Percentiles rank a stretch among this genome's conserved stretches.
These are phyloP conservation scores for Pascua guehoae DNA, from an alignment of 1,284 basidiomycete species.

Conservation along the genomic window DNA sequence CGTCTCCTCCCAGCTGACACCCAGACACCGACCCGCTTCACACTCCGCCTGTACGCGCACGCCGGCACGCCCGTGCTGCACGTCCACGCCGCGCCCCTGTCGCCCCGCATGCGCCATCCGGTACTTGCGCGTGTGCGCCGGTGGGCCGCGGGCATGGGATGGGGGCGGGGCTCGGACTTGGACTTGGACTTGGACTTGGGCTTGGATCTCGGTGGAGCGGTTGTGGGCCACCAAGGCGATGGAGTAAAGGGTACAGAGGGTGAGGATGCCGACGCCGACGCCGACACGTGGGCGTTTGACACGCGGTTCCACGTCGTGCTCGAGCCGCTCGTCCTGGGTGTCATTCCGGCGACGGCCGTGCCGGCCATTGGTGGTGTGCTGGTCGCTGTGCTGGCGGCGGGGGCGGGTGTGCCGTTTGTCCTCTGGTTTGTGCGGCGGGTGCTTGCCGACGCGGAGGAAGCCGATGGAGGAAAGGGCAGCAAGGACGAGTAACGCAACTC, in stretches of 20 bases:
- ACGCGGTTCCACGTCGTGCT: constrained; percentile 29
- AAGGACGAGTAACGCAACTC: too few relatives aligned
- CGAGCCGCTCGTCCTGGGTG: constrained; percentile 35
- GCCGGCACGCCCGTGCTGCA: constrained; percentile 10
- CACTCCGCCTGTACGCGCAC: constrained; percentile 7
- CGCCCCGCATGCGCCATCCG: constrained; percentile 24
- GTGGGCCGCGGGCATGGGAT: not conserved
- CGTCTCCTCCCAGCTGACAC: not conserved
- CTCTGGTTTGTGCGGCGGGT: not conserved
- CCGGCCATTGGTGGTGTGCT: constrained; percentile 23
- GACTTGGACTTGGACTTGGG: too few relatives aligned
- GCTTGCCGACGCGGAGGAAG: not conserved
- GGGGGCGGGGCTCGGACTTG: too few relatives aligned
- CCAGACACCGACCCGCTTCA: constrained; percentile 24
- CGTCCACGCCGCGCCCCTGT: constrained; percentile 18
- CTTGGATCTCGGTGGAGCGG: too few relatives aligned
- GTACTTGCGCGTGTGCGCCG: not conserved
- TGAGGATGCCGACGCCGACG: not conserved
- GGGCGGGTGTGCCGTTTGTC: not conserved
- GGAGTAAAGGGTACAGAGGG: too few relatives aligned
- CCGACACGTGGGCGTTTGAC: constrained; percentile 5
- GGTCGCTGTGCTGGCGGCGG: constrained; percentile 1
- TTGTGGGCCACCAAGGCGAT: too few relatives aligned
- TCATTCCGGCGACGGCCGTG: constrained; percentile 31
- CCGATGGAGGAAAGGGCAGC: not conserved